Evolutionary conservation across 331 rosid species (phyloP), one percentile per base, ranked within the genome.

Genomic region (Arachis monticola): DNA sequence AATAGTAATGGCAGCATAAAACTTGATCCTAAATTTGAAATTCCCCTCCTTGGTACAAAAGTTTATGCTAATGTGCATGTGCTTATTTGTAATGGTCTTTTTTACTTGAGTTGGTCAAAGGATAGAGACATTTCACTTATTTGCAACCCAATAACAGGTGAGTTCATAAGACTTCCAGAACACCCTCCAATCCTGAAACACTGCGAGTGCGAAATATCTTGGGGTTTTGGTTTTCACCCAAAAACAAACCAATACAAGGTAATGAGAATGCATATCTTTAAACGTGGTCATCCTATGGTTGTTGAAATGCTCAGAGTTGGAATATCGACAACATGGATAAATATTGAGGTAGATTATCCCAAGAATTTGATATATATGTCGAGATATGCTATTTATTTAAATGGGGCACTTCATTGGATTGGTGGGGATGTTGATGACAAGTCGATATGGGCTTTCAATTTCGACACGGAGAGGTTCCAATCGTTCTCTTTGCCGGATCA

Each of bases 321-420:
- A 2, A 64, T 76, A 38, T 53, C 47, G 6, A 17, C 22, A 17
- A 52, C 66, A 47, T 85, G 87, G 89, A 68, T 67, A 27, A 52
- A 8, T 67, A 10, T 74, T 50, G 77, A 17, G 42, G 8, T 3
- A 1, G 51, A 30, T 35, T 35, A 35, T 13, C 67, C 59, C 0
- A 31, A 1, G 8, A 3, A 2, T 5, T 6, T 2, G 7, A 0
- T 4, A 2, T 35, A 2, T 9, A 8, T 5, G 2, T 10, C 53
- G 30, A 10, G 42, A 58, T 38, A 35, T 51, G 44, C 82, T 5
- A 73, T 64, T 9, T 79, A 32, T 59, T 12, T 77, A 17, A 41
- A 74, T 62, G 84, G 84, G 14, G 63, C 60, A 5, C 59, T 85
- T 70, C 78, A 85, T 27, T 83, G 82, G 81, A 68, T 80, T 4